These are phyloP conservation scores for Rhododendron griersonianum DNA, from an alignment of 148 eudicot species.

Conservation along the genomic window DNA sequence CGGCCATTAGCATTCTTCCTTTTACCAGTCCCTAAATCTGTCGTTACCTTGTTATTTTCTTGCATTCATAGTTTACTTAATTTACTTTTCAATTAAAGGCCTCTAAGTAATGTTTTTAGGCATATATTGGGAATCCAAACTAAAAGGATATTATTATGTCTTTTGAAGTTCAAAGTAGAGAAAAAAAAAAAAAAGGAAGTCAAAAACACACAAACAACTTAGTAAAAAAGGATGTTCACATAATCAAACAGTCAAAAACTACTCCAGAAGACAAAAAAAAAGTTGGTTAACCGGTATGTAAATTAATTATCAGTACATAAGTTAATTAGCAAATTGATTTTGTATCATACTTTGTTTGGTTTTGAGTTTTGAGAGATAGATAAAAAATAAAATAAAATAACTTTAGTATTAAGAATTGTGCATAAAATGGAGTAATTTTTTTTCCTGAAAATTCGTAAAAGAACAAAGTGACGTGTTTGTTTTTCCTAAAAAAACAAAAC, in stretches of 20 bases:
- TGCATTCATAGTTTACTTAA: not conserved
- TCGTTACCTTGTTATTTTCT: not conserved
- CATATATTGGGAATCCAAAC: not conserved
- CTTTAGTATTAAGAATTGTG: no score
- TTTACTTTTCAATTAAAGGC: not conserved
- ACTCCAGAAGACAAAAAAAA: not conserved
- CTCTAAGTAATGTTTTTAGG: not conserved
- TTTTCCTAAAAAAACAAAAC: no score
- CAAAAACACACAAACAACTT: not conserved
- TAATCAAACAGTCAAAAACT: not conserved
- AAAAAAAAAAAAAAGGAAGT: not conserved
- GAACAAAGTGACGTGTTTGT: no score
- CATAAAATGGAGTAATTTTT: no score
- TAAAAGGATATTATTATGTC: not conserved
- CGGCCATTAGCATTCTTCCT: not conserved
- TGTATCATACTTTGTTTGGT: no score
- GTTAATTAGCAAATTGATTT: no score
- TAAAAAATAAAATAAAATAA: no score
- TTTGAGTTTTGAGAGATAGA: no score
- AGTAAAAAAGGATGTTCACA: not conserved
- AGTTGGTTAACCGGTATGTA: not conserved
- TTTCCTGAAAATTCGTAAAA: no score
- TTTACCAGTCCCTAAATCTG: not conserved
- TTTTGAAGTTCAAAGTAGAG: not conserved
- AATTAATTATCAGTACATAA: not conserved